Conservation (phyloP, 306 rosid genomes). For the Cucumis cinereus region DNA sequence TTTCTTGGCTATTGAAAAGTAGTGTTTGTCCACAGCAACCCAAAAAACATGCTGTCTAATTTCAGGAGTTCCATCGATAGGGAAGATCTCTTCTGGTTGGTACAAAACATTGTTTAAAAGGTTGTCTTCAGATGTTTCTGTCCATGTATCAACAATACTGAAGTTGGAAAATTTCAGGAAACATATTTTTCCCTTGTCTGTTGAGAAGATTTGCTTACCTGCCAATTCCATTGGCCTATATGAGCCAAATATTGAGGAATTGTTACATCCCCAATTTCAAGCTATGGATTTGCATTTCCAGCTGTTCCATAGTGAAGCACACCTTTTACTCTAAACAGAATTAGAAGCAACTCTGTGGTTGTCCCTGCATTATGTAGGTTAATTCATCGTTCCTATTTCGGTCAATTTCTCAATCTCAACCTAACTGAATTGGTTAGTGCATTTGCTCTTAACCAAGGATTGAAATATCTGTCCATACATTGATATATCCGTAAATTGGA, state of each 20-base stretch:
- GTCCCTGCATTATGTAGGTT: constrained; percentile 44
- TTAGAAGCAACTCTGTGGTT: constrained; percentile 48
- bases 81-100: constrained; percentile 61
- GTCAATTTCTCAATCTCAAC: background rate
- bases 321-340: constrained; percentile 42
- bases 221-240: constrained; percentile 79
- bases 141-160: constrained; percentile 21
- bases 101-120: constrained; percentile 59
- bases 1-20: constrained; percentile 28
- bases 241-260: constrained; percentile 72
- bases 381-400: background rate
- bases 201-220: constrained; percentile 28
- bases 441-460: too few relatives aligned
- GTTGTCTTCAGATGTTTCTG: constrained; percentile 15
- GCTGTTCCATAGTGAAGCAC: constrained; percentile 65
- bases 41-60: constrained; percentile 46
- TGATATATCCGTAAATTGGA: too few relatives aligned
- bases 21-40: constrained; percentile 37
- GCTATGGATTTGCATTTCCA: constrained; percentile 56
- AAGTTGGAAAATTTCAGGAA: constrained; percentile 31
- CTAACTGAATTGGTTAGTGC: background rate
- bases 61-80: constrained; percentile 49
- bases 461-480: too few relatives aligned
- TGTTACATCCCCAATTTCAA: constrained; percentile 66
- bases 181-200: constrained; percentile 14